These are phyloP conservation scores for Malassezia sympodialis DNA, from an alignment of 1,284 basidiomycete genomes.

Conservation along the genomic window DNA sequence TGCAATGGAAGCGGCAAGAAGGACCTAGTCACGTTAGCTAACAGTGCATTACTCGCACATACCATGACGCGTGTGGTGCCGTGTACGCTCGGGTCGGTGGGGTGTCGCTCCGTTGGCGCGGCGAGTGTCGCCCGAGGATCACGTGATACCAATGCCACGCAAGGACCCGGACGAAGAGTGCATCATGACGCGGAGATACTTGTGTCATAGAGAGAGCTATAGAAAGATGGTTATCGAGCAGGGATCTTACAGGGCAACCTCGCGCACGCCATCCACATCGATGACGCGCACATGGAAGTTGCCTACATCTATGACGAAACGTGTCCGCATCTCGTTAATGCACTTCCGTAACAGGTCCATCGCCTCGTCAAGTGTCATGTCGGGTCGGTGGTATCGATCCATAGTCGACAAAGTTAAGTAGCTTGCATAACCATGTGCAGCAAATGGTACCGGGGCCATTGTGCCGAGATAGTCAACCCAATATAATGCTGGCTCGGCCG, in stretches of 20 bases:
- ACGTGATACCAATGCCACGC: constrained; percentile 13
- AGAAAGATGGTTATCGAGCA: background rate
- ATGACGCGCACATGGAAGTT: constrained; percentile 81
- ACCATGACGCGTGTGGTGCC: constrained; percentile 11
- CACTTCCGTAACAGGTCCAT: constrained; percentile 72
- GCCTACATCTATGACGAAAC: constrained; percentile 62
- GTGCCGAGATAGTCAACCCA: constrained; percentile 96
- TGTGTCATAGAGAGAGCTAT: background rate
- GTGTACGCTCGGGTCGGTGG: background rate
- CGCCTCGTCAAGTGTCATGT: constrained; percentile 71
- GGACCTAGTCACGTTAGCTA: constrained; percentile 57
- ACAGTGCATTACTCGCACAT: background rate
- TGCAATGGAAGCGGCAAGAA: constrained; percentile 83
- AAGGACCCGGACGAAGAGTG: background rate
- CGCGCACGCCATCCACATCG: constrained; percentile 75
- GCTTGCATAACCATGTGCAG: constrained; percentile 85
- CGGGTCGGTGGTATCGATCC: constrained; percentile 68
- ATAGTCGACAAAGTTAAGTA: constrained; percentile 86
- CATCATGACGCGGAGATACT: background rate
- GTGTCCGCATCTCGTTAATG: constrained; percentile 75
- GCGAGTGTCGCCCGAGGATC: constrained; percentile 6
- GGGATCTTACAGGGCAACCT: constrained; percentile 57
- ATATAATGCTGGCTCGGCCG: constrained; percentile 62
- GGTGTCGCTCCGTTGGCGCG: background rate
- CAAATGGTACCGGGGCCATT: constrained; percentile 76